A percentile compares a stretch with the other conserved stretches of the same genome.
Conservation (phyloP, 768 basidiomycete species). For the Mycena polygramma region DNA sequence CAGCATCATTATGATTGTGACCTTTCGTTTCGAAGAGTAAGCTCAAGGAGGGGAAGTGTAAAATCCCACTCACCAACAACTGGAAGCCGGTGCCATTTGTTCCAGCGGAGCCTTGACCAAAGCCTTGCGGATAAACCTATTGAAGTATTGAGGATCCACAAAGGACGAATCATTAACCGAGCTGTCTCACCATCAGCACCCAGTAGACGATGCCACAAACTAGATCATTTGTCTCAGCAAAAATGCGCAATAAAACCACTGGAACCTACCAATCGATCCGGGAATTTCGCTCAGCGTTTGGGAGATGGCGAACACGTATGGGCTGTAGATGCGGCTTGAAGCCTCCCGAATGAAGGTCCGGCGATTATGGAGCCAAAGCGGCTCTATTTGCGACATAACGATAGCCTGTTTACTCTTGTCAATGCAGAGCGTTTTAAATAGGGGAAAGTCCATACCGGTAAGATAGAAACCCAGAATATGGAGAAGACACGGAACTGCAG, state of each 20-base stretch:
- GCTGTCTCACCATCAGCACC: slow-evolving; percentile 66
- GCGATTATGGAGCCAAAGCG: slow-evolving; percentile 84
- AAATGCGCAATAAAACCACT: neutral
- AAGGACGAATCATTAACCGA: neutral
- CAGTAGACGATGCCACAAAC: slow-evolving; percentile 82
- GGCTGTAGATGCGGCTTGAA: slow-evolving; percentile 88
- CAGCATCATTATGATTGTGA: slow-evolving; percentile 74
- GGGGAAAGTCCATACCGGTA: slow-evolving; percentile 53
- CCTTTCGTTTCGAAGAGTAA: too few relatives aligned
- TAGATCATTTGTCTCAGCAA: slow-evolving; percentile 58
- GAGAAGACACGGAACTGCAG: slow-evolving; percentile 83
- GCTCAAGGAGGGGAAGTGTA: too few relatives aligned
- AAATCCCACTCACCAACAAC: slow-evolving; percentile 59
- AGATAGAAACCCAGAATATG: slow-evolving; percentile 75
- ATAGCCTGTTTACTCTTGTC: slow-evolving; percentile 66
- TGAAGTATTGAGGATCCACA: neutral
- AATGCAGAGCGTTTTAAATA: slow-evolving; percentile 41
- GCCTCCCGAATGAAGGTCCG: slow-evolving; percentile 69
- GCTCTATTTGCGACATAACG: slow-evolving; percentile 76
- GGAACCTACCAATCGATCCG: slow-evolving; percentile 14
- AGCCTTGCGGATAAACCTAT: slow-evolving; percentile 75
- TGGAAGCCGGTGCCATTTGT: slow-evolving; percentile 75
- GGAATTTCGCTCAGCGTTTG: slow-evolving; percentile 89
- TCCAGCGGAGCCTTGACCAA: slow-evolving; percentile 65
- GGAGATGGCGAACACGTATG: slow-evolving; percentile 86